phyloP scores from a whole-genome alignment of 2,329 filamentous ascomycete species.

The Ophiostoma quercus region DNA sequence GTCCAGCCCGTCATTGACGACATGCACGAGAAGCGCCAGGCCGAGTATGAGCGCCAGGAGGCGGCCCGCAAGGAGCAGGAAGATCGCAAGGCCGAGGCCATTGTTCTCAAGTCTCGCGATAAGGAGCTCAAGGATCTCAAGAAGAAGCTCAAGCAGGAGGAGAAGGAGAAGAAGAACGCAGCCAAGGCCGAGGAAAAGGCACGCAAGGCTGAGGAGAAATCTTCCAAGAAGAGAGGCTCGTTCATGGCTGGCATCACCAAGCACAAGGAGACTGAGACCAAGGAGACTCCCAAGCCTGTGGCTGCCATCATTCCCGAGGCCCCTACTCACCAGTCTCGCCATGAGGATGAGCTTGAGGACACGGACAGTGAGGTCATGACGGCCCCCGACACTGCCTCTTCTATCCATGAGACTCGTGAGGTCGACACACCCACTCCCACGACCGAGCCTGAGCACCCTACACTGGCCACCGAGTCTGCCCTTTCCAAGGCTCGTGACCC shows the following conservation, averaged over 20 bases:
- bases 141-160: conserved; percentile 50
- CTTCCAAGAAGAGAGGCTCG: not conserved
- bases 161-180: conserved; percentile 38
- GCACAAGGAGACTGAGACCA: not conserved
- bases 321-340: not conserved
- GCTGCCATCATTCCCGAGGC: not conserved
- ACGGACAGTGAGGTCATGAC: conserved; percentile 19
- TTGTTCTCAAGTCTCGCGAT: conserved; percentile 45
- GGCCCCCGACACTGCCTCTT: conserved; percentile 17
- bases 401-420: not conserved
- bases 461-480: not conserved
- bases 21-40: conserved; percentile 72
- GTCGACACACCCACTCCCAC: not conserved
- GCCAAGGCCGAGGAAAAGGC: conserved; percentile 45
- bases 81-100: conserved; percentile 36
- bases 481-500: conserved; percentile 1
- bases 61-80: conserved; percentile 60
- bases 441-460: not conserved
- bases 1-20: conserved; percentile 82
- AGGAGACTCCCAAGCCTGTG: not conserved
- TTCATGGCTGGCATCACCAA: conserved; percentile 10
- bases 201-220: conserved; percentile 12
- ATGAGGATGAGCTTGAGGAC: not conserved
- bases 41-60: conserved; percentile 61
- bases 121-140: conserved; percentile 50